Percentiles rank a stretch among this genome's conserved stretches.
Conservation (phyloP, 805 yeast species). For the Pichia eremophila region DNA sequence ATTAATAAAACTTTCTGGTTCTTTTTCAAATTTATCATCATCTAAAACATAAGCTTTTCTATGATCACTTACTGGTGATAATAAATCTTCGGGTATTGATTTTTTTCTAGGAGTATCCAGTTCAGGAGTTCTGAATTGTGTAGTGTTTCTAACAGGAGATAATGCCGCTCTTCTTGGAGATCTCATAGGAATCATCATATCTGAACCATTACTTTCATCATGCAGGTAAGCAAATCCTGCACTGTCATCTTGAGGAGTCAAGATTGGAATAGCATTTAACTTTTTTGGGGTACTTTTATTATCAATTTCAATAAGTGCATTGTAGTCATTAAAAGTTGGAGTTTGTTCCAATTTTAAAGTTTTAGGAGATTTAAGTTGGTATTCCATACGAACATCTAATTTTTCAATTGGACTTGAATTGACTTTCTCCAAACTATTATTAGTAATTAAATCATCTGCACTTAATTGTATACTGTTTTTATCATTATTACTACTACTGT, state of each 20-base stretch:
- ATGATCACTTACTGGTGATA: slow-evolving; percentile 4
- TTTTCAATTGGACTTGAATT: slow-evolving; percentile 6
- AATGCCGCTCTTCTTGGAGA: slow-evolving; percentile 21
- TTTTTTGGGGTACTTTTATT: not conserved
- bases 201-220: slow-evolving; percentile 8
- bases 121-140: slow-evolving; percentile 14
- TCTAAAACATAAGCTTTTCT: slow-evolving; percentile 9
- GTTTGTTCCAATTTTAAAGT: not conserved
- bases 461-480: not conserved
- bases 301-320: not conserved
- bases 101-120: slow-evolving; percentile 10
- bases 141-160: slow-evolving; percentile 11
- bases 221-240: not conserved
- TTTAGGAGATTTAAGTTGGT: not conserved
- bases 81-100: not conserved
- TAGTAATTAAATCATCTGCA: not conserved
- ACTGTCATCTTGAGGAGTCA: not conserved
- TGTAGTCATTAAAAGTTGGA: not conserved
- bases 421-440: not conserved
- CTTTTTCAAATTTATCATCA: slow-evolving; percentile 6
- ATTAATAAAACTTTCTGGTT: slow-evolving; percentile 18
- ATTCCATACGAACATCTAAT: slow-evolving; percentile 1
- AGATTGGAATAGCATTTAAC: not conserved
- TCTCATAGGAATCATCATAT: slow-evolving; percentile 22
- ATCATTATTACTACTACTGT: not conserved